Evolutionary conservation across 2,329 filamentous ascomycete genomes (phyloP).

Genomic region (Alternaria ventricosa): DNA sequence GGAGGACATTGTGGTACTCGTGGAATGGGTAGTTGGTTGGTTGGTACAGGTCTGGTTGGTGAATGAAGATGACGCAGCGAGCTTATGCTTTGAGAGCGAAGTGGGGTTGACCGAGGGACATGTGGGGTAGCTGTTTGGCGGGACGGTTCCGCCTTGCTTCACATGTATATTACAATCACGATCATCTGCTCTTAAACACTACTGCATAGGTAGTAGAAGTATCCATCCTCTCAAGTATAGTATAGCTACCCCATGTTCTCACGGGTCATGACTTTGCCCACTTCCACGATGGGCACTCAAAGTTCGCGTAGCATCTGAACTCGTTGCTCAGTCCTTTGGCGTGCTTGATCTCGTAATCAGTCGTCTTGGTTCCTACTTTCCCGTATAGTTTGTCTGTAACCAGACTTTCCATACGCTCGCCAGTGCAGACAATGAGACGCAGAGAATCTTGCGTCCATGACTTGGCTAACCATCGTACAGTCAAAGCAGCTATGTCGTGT

Average conservation of each 20-base stretch:
- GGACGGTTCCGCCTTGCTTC: constrained; percentile 5
- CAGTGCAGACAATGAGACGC: constrained; percentile 72
- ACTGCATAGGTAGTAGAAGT: not conserved
- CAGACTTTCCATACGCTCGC: constrained; percentile 74
- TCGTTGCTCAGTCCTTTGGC: constrained; percentile 79
- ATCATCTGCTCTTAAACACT: not conserved
- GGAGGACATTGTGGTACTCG: constrained; percentile 61
- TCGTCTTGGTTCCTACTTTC: constrained; percentile 67
- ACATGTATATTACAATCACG: not conserved
- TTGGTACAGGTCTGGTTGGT: constrained; percentile 27
- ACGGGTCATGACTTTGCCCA: constrained; percentile 30
- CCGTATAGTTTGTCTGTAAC: constrained; percentile 69
- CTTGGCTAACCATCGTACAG: constrained; percentile 74
- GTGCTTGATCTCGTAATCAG: constrained; percentile 72
- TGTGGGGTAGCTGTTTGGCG: constrained; percentile 27
- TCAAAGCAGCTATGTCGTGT: constrained; percentile 67
- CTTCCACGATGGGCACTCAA: constrained; percentile 63
- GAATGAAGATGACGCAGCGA: constrained; percentile 14
- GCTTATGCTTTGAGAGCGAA: constrained; percentile 11
- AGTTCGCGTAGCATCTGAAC: constrained; percentile 81
- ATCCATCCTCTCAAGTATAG: not conserved
- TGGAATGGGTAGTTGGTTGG: constrained; percentile 15
- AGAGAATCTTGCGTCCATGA: constrained; percentile 47
- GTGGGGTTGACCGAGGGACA: constrained; percentile 20
- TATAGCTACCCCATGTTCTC: not conserved